Percentiles rank a stretch among this genome's conserved stretches.
Evolutionary conservation across 768 basidiomycete genomes (phyloP).

Genomic region (Naganishia onofrii): DNA sequence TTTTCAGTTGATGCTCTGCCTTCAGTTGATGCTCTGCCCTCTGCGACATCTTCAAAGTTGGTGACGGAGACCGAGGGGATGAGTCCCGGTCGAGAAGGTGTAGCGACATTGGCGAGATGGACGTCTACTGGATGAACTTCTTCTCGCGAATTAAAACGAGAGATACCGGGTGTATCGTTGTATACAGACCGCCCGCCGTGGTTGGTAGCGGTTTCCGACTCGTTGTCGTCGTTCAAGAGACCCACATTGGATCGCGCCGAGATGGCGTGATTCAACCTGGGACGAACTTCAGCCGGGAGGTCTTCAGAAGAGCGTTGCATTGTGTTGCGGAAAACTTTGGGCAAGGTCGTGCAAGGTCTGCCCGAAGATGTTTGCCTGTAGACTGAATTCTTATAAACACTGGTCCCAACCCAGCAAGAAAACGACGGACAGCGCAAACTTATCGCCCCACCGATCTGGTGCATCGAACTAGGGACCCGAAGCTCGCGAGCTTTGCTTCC

Average conservation of each 20-base stretch:
- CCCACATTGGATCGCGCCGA: slow-evolving; percentile 1
- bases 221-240: neutral
- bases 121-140: neutral
- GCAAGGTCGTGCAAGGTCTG: neutral
- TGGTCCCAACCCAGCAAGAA: neutral
- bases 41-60: slow-evolving; percentile 22
- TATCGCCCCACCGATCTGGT: slow-evolving; percentile 2
- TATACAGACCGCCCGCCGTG: neutral
- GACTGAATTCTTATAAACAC: neutral
- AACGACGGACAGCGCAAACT: neutral
- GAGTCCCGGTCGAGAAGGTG: neutral
- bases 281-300: neutral
- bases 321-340: neutral
- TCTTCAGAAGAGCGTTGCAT: slow-evolving; percentile 21
- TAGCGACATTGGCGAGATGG: slow-evolving; percentile 12
- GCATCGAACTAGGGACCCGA: neutral
- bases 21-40: neutral
- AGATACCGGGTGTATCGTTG: neutral
- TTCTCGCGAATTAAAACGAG: slow-evolving; percentile 10
- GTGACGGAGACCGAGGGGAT: slow-evolving; percentile 16
- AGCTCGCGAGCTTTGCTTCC: neutral
- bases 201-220: neutral
- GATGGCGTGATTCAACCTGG: neutral
- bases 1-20: neutral
- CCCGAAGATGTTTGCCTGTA: neutral